Evolutionary conservation across 345 rosid genomes (phyloP).

Genomic region (Populus alba): DNA sequence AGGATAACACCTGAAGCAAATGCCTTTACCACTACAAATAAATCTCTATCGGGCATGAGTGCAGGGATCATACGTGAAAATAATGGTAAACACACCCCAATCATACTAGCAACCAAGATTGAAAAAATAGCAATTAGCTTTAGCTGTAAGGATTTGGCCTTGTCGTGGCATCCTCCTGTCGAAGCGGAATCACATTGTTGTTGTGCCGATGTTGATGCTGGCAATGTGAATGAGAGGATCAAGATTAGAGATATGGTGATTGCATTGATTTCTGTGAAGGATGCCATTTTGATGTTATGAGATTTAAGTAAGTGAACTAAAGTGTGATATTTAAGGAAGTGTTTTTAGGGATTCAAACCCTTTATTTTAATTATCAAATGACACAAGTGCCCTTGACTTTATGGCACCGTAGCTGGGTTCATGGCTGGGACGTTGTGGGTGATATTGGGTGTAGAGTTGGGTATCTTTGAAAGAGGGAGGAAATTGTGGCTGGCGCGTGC

Average conservation of each 20-base stretch:
- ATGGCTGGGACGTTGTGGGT: background rate
- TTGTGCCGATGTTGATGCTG: background rate
- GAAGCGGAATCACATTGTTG: constrained; percentile 7
- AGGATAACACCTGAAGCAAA: constrained; percentile 46
- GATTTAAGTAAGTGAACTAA: background rate
- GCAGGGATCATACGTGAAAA: constrained; percentile 16
- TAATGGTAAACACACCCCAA: constrained; percentile 39
- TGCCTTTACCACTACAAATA: constrained; percentile 22
- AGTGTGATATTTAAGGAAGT: background rate
- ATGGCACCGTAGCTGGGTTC: background rate
- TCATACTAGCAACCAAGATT: constrained; percentile 28
- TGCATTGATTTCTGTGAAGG: background rate
- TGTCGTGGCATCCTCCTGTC: constrained; percentile 17
- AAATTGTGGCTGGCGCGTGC: background rate
- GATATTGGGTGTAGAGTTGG: background rate
- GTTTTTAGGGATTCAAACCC: background rate
- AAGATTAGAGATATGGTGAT: background rate
- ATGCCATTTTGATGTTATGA: background rate
- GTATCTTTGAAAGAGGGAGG: background rate
- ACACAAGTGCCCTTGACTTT: background rate
- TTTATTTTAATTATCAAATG: background rate
- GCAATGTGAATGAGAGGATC: background rate
- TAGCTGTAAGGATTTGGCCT: constrained; percentile 23
- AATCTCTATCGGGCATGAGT: constrained; percentile 24
- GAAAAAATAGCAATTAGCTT: constrained; percentile 28